phyloP scores from a whole-genome alignment of 352 stramenopile genomes.

The Phytopythium boreale region DNA sequence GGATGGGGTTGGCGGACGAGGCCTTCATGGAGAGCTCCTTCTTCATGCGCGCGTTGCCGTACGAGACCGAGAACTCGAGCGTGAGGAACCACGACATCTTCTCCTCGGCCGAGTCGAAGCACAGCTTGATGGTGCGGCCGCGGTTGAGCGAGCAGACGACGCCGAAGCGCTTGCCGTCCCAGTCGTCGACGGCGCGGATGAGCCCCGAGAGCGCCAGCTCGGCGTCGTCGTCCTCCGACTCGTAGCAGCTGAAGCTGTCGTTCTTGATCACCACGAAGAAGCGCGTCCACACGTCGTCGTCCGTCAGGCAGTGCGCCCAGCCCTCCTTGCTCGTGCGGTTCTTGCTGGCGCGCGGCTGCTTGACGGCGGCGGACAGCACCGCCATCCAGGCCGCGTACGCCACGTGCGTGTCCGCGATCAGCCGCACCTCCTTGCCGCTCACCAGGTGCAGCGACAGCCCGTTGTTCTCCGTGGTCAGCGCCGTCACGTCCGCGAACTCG shows the following conservation, averaged over 20 bases:
- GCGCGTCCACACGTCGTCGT: slow-evolving; percentile 69
- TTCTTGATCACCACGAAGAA: slow-evolving; percentile 77
- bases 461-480: slow-evolving; percentile 74
- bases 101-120: slow-evolving; percentile 77
- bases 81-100: slow-evolving; percentile 85
- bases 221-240: slow-evolving; percentile 63
- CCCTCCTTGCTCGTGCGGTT: slow-evolving; percentile 66
- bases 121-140: slow-evolving; percentile 67
- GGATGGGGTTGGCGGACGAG: slow-evolving; percentile 27
- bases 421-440: slow-evolving; percentile 64
- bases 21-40: slow-evolving; percentile 54
- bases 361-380: slow-evolving; percentile 60
- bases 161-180: slow-evolving; percentile 74
- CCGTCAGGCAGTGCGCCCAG: slow-evolving; percentile 72
- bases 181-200: slow-evolving; percentile 65
- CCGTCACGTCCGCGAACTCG: slow-evolving; percentile 66
- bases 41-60: slow-evolving; percentile 64
- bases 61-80: slow-evolving; percentile 72
- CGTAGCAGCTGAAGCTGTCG: slow-evolving; percentile 78
- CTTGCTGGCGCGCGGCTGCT: slow-evolving; percentile 42
- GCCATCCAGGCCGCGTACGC: slow-evolving; percentile 78
- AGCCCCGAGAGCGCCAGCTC: slow-evolving; percentile 64
- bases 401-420: slow-evolving; percentile 78
- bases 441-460: slow-evolving; percentile 65
- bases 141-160: slow-evolving; percentile 70